Evolutionary conservation across 805 yeast genomes (phyloP), one percentile per base, ranked within the genome.

Genomic region (Clavispora carvajalis): DNA sequence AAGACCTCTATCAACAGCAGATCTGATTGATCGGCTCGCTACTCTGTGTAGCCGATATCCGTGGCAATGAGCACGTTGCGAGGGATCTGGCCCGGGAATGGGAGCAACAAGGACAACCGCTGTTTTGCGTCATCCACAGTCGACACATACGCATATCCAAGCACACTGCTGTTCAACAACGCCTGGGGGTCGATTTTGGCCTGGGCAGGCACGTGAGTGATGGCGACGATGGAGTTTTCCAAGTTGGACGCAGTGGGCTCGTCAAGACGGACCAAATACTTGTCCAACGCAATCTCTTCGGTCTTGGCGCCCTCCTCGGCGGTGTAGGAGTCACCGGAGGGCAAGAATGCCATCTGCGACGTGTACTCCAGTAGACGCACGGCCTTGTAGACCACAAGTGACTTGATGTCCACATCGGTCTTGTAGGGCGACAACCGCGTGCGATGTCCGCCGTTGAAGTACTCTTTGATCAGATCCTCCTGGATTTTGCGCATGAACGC

Each of bases 41-140:
- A 91, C 65, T 93, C 99, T 37, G 81, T 77, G 59, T 87, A 93
- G 49, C 95, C 81, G 51, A 79, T 80, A 29, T 79, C 77, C 2
- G 97, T 95, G 36, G 90, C 63, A 3, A 93, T 59, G 53, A 87
- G 69, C 2, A 85, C 80, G 47, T 80, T 77, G 19, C 80, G 72
- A 0, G 99, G 99, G 18, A 90, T 65, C 30, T 82, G 65, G 1
- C 95, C 95, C 2, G 96, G 96, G 5, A 87, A 83, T 0, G 99
- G 98, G 46, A 89, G 69, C 46, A 91, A 67, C 7, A 93, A 70
- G 53, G 82, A 82, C 40, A 86, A 55, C 50, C 77, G 82, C 12
- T 76, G 73, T 53, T 80, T 82, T 12, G 76, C 65, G 47, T 91
- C 97, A 54, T 90, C 95, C 17, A 80, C 85, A 46, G 79, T 82